Base-by-base conservation (phyloP, 345 rosid species). In the Eucalyptus cloeziana region DNA sequence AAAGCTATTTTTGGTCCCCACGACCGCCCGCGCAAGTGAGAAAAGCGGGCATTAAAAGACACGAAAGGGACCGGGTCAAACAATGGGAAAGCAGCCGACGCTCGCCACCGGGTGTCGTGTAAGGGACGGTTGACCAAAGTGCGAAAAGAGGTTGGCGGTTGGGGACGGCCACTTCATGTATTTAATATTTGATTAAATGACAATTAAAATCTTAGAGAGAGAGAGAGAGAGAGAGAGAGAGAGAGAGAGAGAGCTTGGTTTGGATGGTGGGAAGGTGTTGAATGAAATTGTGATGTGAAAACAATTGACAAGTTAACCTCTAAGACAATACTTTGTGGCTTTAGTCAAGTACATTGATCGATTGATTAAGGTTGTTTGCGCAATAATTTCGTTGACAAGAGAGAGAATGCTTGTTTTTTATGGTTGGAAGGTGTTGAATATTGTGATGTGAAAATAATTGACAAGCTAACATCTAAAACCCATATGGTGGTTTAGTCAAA, bases 91-190 rank as follows among this genome's bases (percentile, higher is more conserved):
- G 87, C 81, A 64, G 92, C 89, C 92, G 93, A 88, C 92, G 91
- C 67, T 64, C 79, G 71, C 88, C 76, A 37, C 85, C 47, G 51
- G 22, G 22, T 95, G 94, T 93, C 92, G 93, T 93, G 93, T 87
- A 69, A 31, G 30, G 40, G 87, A 90, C 71, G 94, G 94, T 95
- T 94, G 96, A 93, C 95, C 92, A 88, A 85, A 45, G 13, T 49
- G 43, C 22, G 51, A 47, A 87, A 86, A 86, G 89, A 31, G 88
- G 93, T 87, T 58, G 92, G 93, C 91, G 33, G 92, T 90, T 91
- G 83, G 88, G 90, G 93, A 89, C 89, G 87, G 88, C 88, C 47
- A 22, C 47, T 40, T 76, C 85, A 40, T 21, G 83, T 22, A 21
- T 76, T 40, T 76, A 76, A 40, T 76, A 40, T 76, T 76, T 76